Evolutionary conservation across 208 protist species (phyloP).

Genomic region (Trypanosoma avium): DNA sequence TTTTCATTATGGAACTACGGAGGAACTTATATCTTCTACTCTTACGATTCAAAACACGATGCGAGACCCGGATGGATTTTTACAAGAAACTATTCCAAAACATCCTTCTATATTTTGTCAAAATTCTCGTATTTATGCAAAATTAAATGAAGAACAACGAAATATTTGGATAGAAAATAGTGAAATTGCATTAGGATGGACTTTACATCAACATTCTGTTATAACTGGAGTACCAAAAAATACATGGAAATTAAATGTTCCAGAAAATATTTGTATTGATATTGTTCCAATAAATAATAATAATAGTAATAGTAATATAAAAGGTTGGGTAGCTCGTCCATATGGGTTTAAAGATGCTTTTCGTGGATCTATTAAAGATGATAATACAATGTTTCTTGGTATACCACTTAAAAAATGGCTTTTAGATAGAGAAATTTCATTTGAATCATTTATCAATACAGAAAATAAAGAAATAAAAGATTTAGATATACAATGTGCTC

Average conservation of each 20-base stretch:
- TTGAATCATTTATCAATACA: slow-evolving; percentile 24
- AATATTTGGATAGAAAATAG: slow-evolving; percentile 50
- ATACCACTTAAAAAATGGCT: slow-evolving; percentile 35
- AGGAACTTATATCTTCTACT: slow-evolving; percentile 37
- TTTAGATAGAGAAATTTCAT: slow-evolving; percentile 13
- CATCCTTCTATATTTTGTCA: slow-evolving; percentile 4
- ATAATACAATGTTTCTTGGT: slow-evolving; percentile 36
- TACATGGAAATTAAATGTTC: slow-evolving; percentile 40
- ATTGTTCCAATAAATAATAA: slow-evolving; percentile 33
- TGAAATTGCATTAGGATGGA: slow-evolving; percentile 31
- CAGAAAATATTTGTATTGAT: slow-evolving; percentile 29
- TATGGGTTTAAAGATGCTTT: slow-evolving; percentile 49
- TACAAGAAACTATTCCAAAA: background rate
- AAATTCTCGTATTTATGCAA: background rate
- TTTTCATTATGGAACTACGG: slow-evolving; percentile 44
- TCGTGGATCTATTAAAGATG: slow-evolving; percentile 23
- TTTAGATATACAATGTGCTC: slow-evolving; percentile 34
- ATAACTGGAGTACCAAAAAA: slow-evolving; percentile 48
- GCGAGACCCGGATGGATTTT: background rate
- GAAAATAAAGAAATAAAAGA: background rate
- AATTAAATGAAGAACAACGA: background rate
- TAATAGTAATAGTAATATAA: background rate
- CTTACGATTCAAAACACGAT: slow-evolving; percentile 16
- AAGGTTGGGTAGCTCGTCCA: slow-evolving; percentile 28
- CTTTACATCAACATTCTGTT: slow-evolving; percentile 29